A percentile compares a stretch with the other conserved stretches of the same genome.
Evolutionary conservation across 176 grass and related monocot species (phyloP).

Genomic region (Musa beccarii): DNA sequence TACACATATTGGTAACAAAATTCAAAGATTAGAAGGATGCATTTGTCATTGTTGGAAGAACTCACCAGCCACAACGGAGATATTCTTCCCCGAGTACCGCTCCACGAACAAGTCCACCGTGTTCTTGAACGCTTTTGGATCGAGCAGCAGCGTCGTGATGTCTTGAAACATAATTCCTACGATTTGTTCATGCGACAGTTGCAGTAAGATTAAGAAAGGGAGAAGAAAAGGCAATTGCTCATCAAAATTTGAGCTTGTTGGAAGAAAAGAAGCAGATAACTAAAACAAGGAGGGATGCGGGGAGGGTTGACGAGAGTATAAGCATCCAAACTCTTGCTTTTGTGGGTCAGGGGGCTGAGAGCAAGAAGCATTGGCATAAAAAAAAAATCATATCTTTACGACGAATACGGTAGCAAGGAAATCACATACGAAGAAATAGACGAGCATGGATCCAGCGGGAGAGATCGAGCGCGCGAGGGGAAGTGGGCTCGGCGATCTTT

Average conservation of each 20-base stretch:
- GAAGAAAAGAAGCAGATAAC: background rate
- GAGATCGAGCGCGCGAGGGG: no score
- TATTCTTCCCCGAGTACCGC: conserved; percentile 36
- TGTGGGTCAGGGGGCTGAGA: no score
- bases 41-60: background rate
- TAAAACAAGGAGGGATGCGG: background rate
- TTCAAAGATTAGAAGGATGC: no score
- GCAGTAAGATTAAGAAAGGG: background rate
- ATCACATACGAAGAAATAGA: no score
- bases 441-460: no score
- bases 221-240: background rate
- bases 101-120: conserved; percentile 54
- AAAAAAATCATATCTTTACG: no score
- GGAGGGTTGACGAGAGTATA: background rate
- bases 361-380: no score
- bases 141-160: conserved; percentile 49
- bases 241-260: background rate
- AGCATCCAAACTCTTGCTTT: no score
- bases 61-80: conserved; percentile 44
- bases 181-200: background rate
- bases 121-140: conserved; percentile 44
- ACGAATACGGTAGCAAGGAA: no score
- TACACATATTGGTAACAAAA: no score
- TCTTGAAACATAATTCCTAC: conserved; percentile 71
- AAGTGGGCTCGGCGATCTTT: no score